phyloP scores from a whole-genome alignment of 805 yeast genomes.

The Sugiyamaella chiloensis region DNA sequence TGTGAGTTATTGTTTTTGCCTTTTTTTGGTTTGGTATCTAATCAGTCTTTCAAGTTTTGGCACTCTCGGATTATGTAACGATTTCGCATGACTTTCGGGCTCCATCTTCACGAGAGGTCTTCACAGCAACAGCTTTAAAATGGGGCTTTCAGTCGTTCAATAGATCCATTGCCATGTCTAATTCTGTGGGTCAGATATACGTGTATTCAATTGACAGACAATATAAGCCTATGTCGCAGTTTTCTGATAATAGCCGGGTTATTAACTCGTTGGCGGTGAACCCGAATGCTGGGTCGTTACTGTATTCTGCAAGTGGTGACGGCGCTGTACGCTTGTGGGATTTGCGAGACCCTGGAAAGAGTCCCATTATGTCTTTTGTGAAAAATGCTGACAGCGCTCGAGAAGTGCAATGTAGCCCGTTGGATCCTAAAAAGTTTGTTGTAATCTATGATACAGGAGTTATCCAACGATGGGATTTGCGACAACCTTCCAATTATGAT shows the following conservation, averaged over 20 bases:
- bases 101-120: conserved; percentile 19
- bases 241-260: conserved; percentile 43
- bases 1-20: conserved; percentile 15
- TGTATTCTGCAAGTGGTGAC: conserved; percentile 73
- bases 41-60: conserved; percentile 22
- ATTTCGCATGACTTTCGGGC: conserved; percentile 23
- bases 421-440: conserved; percentile 55
- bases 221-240: conserved; percentile 12
- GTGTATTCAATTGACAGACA: conserved; percentile 29
- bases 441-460: conserved; percentile 88
- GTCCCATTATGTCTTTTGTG: conserved; percentile 49
- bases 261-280: conserved; percentile 63
- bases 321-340: conserved; percentile 86
- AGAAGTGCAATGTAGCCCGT: conserved; percentile 54
- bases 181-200: conserved; percentile 33
- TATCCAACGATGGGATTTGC: conserved; percentile 80
- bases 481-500: conserved; percentile 62
- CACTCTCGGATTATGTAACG: conserved; percentile 2
- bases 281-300: conserved; percentile 52
- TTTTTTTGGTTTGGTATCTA: conserved; percentile 1
- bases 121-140: conserved; percentile 31
- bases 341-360: conserved; percentile 51
- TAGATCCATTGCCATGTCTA: conserved; percentile 28
- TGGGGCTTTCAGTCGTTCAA: conserved; percentile 32
- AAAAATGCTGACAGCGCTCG: conserved; percentile 71